These are phyloP conservation scores for Escallonia rubra DNA, from an alignment of 129 eudicot genomes.

Conservation along the genomic window DNA sequence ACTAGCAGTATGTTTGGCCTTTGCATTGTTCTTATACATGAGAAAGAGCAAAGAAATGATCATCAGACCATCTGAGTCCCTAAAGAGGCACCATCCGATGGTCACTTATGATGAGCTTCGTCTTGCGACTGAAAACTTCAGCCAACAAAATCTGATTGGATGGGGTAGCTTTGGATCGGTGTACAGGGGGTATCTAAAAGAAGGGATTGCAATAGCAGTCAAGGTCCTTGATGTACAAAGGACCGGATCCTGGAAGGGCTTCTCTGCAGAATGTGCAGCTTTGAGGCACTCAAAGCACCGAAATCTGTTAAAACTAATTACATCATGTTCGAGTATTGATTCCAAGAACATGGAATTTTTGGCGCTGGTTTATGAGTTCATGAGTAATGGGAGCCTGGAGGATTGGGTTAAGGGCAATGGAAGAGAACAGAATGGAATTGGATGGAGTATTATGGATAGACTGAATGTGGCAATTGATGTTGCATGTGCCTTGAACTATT, in stretches of 20 bases:
- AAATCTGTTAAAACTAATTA: constrained; percentile 59
- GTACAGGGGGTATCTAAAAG: constrained; percentile 39
- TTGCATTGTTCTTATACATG: constrained; percentile 20
- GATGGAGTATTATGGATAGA: constrained; percentile 33
- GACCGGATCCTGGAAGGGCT: constrained; percentile 36
- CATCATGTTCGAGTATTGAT: constrained; percentile 62
- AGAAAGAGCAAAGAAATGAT: constrained; percentile 10
- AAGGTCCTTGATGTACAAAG: constrained; percentile 41
- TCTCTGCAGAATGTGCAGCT: constrained; percentile 58
- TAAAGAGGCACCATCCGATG: constrained; percentile 39
- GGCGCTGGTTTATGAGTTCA: constrained; percentile 53
- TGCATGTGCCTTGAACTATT: constrained; percentile 46
- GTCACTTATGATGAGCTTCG: constrained; percentile 59
- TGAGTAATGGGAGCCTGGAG: constrained; percentile 64
- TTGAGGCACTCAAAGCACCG: constrained; percentile 55
- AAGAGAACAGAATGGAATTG: constrained; percentile 8
- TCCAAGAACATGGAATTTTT: constrained; percentile 38
- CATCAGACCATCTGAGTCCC: constrained; percentile 10
- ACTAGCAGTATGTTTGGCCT: constrained; percentile 6
- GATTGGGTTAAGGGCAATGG: constrained; percentile 43
- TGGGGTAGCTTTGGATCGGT: constrained; percentile 64
- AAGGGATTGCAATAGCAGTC: constrained; percentile 38
- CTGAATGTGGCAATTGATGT: constrained; percentile 43
- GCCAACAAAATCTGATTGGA: constrained; percentile 42
- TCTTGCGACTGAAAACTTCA: constrained; percentile 41